phyloP scores from a whole-genome alignment of 2,329 filamentous ascomycete genomes.

The Ophiostoma piceae region DNA sequence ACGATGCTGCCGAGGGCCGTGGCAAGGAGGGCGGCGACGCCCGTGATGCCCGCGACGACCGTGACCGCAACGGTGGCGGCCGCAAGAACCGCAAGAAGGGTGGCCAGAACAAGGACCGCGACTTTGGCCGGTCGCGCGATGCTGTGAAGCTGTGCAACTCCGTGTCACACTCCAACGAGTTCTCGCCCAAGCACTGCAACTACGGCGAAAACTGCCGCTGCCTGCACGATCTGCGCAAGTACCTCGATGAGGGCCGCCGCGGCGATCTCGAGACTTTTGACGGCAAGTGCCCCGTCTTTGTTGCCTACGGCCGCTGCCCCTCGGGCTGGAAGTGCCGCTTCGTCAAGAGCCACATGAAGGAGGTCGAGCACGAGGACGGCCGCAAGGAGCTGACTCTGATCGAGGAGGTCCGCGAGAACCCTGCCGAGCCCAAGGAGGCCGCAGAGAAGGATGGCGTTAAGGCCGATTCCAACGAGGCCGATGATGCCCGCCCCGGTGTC shows the following conservation, averaged over 20 bases:
- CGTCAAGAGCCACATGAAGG: conserved; percentile 77
- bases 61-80: conserved; percentile 32
- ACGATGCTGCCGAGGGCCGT: conserved; percentile 47
- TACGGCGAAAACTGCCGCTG: conserved; percentile 77
- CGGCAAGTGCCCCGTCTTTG: conserved; percentile 77
- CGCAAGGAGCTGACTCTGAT: conserved; percentile 73
- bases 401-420: conserved; percentile 34
- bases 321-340: conserved; percentile 95
- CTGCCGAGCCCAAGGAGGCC: conserved; percentile 29
- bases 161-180: conserved; percentile 66
- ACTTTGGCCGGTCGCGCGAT: conserved; percentile 76
- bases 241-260: conserved; percentile 75
- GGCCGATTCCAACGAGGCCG: conserved; percentile 34
- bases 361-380: conserved; percentile 72
- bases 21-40: conserved; percentile 27
- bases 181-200: conserved; percentile 70
- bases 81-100: conserved; percentile 40
- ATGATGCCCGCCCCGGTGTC: conserved; percentile 57
- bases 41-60: conserved; percentile 17
- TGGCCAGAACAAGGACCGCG: conserved; percentile 78
- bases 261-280: conserved; percentile 71
- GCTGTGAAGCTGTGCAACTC: conserved; percentile 72
- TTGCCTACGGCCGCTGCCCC: conserved; percentile 67
- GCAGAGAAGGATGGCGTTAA: conserved; percentile 29
- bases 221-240: conserved; percentile 78